phyloP scores from a whole-genome alignment of 345 rosid genomes.

The Microthlaspi erraticum region DNA sequence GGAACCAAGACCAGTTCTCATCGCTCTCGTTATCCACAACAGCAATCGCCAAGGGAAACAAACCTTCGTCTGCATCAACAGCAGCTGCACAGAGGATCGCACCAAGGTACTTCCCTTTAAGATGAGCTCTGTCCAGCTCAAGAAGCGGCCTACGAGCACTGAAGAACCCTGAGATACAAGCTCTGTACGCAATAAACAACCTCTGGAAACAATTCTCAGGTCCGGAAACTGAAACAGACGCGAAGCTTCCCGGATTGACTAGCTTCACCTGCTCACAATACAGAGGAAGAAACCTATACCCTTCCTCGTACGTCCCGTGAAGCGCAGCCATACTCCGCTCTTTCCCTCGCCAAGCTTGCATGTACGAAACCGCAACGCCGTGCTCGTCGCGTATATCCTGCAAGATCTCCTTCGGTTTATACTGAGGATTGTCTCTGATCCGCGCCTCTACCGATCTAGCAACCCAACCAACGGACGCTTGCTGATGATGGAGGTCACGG shows the following conservation, averaged over 20 bases:
- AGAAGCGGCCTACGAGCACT: slow-evolving; percentile 93
- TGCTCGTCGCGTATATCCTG: slow-evolving; percentile 95
- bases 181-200: slow-evolving; percentile 82
- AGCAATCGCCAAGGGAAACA: slow-evolving; percentile 93
- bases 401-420: slow-evolving; percentile 92
- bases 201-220: slow-evolving; percentile 96
- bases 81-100: slow-evolving; percentile 88
- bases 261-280: slow-evolving; percentile 88
- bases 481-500: slow-evolving; percentile 90
- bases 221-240: slow-evolving; percentile 83
- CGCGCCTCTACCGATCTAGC: slow-evolving; percentile 97
- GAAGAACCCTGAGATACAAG: slow-evolving; percentile 90
- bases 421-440: slow-evolving; percentile 93
- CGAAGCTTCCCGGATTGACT: slow-evolving; percentile 89
- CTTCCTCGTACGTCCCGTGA: slow-evolving; percentile 98
- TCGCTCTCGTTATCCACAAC: slow-evolving; percentile 79
- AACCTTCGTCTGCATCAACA: slow-evolving; percentile 84
- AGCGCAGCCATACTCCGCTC: slow-evolving; percentile 99
- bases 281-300: slow-evolving; percentile 84
- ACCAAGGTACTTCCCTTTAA: slow-evolving; percentile 96
- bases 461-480: slow-evolving; percentile 99
- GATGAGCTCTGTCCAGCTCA: slow-evolving; percentile 87
- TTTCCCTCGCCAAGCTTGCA: slow-evolving; percentile 99
- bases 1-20: slow-evolving; percentile 99
- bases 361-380: slow-evolving; percentile 98